Percentiles rank a stretch among this genome's conserved stretches.
Conservation (phyloP, 352 stramenopile genomes). For the Globisporangium parvum region DNA sequence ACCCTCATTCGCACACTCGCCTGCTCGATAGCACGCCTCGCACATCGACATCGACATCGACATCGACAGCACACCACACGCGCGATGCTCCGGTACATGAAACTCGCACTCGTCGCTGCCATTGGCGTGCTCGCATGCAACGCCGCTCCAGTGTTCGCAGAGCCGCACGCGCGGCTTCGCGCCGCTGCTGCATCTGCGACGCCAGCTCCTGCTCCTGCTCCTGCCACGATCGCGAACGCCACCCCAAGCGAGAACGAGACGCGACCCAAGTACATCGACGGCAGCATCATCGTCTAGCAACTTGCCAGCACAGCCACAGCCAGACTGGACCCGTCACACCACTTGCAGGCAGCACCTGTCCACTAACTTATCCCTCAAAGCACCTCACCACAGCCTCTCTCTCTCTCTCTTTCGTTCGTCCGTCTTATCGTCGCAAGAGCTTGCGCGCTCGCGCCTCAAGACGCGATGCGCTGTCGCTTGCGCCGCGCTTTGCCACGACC, state of each 20-base stretch:
- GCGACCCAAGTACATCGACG: neutral
- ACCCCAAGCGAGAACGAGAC: neutral
- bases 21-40: too few relatives aligned
- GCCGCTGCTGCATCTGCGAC: neutral
- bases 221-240: neutral
- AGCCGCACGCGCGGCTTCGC: neutral
- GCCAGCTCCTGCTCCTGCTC: too few relatives aligned
- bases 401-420: too few relatives aligned
- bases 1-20: neutral
- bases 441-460: conserved; percentile 6
- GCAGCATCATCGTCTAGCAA: neutral
- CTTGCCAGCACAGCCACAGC: neutral
- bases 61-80: neutral
- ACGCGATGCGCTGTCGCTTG: neutral
- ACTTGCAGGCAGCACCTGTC: too few relatives aligned
- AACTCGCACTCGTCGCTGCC: neutral
- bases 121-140: neutral
- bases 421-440: conserved; percentile 4
- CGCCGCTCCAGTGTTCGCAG: neutral
- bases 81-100: neutral
- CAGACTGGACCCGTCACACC: too few relatives aligned
- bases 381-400: too few relatives aligned
- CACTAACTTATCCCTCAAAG: too few relatives aligned
- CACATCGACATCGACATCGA: too few relatives aligned
- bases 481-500: neutral